phyloP scores from a whole-genome alignment of 2,329 filamentous ascomycete species.

The Diaporthe sp. region DNA sequence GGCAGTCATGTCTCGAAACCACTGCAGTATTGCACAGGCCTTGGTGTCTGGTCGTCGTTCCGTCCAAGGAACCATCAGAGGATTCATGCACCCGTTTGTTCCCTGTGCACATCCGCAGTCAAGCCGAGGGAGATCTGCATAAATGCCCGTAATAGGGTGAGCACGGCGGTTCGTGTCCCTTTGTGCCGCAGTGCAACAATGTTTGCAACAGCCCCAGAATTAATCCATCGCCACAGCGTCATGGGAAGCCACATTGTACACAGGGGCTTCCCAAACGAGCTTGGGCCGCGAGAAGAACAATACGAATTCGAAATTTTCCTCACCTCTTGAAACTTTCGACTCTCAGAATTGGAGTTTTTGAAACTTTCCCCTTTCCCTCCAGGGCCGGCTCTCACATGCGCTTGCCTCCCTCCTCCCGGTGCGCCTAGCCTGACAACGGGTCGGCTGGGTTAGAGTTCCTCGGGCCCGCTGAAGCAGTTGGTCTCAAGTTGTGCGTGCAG shows the following conservation, averaged over 20 bases:
- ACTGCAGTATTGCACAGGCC: neutral
- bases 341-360: conserved; percentile 6
- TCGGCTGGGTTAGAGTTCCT: conserved; percentile 10
- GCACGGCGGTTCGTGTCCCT: neutral
- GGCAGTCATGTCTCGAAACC: conserved; percentile 20
- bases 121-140: conserved; percentile 20
- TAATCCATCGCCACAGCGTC: conserved; percentile 1
- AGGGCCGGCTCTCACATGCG: neutral
- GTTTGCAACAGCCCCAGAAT: conserved; percentile 26
- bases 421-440: conserved; percentile 8
- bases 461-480: neutral
- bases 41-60: conserved; percentile 21
- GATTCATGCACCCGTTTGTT: neutral
- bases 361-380: conserved; percentile 7
- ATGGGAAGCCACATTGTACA: neutral
- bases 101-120: conserved; percentile 15
- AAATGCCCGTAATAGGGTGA: neutral
- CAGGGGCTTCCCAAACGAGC: conserved; percentile 21
- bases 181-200: neutral
- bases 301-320: conserved; percentile 11
- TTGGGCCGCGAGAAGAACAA: conserved; percentile 23
- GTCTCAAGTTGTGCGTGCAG: conserved; percentile 28
- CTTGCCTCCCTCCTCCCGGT: neutral
- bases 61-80: conserved; percentile 3
- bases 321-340: conserved; percentile 20